These are phyloP conservation scores for Talaromyces liani DNA, from an alignment of 495 filamentous ascomycete species.

Conservation along the genomic window DNA sequence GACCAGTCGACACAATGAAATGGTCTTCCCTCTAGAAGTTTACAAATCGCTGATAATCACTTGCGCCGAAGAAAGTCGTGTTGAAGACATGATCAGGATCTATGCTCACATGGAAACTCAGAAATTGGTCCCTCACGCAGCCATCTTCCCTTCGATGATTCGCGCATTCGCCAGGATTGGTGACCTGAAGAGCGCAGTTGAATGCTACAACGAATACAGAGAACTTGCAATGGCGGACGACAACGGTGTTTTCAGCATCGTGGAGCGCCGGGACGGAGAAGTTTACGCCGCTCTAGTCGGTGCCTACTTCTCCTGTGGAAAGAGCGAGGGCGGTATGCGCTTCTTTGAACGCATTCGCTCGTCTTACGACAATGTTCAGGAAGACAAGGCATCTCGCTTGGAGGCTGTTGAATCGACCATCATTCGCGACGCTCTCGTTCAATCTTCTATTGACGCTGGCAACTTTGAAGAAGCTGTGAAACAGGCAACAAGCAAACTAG, in stretches of 20 bases:
- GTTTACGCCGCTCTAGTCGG: conserved; percentile 85
- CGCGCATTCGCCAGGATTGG: conserved; percentile 74
- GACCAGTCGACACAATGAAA: conserved; percentile 39
- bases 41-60: conserved; percentile 78
- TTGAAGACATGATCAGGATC: conserved; percentile 81
- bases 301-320: conserved; percentile 74
- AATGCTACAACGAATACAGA: conserved; percentile 93
- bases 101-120: conserved; percentile 84
- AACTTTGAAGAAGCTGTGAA: conserved; percentile 59
- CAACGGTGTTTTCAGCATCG: conserved; percentile 60
- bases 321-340: conserved; percentile 65
- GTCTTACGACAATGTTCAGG: conserved; percentile 50
- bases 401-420: conserved; percentile 61
- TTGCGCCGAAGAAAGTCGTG: conserved; percentile 68
- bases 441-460: conserved; percentile 55
- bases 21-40: conserved; percentile 60
- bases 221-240: conserved; percentile 73
- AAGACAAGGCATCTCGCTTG: conserved; percentile 40
- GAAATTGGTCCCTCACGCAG: conserved; percentile 62
- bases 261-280: conserved; percentile 67
- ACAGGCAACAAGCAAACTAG: conserved; percentile 50
- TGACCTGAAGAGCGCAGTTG: conserved; percentile 81
- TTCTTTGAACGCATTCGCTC: conserved; percentile 73
- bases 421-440: conserved; percentile 64
- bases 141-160: conserved; percentile 88